Evolutionary conservation across 2,329 filamentous ascomycete species (phyloP).

Genomic region (Exophiala mesophila): DNA sequence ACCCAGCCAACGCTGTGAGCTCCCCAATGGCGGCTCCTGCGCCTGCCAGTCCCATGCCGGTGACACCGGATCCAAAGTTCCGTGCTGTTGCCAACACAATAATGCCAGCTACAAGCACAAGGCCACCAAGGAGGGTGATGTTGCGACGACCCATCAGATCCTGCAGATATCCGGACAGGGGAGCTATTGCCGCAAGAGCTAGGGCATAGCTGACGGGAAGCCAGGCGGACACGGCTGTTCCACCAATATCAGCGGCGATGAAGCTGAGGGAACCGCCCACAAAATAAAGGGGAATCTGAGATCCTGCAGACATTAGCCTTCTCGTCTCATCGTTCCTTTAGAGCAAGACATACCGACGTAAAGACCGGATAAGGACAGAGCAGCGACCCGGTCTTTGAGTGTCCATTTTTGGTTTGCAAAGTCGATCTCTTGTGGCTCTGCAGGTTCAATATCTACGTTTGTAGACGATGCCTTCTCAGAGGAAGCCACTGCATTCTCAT

Average conservation of each 20-base stretch:
- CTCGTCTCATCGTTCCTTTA: too few relatives aligned
- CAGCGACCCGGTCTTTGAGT: background rate
- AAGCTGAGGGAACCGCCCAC: slow-evolving; percentile 18
- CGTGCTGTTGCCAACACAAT: slow-evolving; percentile 18
- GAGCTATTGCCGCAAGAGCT: slow-evolving; percentile 16
- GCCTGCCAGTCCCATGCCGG: slow-evolving; percentile 17
- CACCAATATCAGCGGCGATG: slow-evolving; percentile 18
- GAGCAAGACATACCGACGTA: background rate
- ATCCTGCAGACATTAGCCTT: slow-evolving; percentile 6
- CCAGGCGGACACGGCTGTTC: slow-evolving; percentile 15
- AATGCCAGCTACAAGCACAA: slow-evolving; percentile 13
- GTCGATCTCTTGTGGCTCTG: background rate
- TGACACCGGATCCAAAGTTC: slow-evolving; percentile 12
- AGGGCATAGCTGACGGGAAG: slow-evolving; percentile 16
- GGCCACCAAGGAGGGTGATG: slow-evolving; percentile 15
- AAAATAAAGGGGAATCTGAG: slow-evolving; percentile 22
- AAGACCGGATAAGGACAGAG: background rate
- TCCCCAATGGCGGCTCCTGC: slow-evolving; percentile 19
- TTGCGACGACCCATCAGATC: slow-evolving; percentile 18
- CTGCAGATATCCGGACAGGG: slow-evolving; percentile 20
- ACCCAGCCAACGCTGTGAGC: slow-evolving; percentile 21
- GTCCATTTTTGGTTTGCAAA: background rate
- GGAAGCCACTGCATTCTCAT: background rate
- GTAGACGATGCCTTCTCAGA: background rate
- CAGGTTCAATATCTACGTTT: background rate